Evolutionary conservation across 2,329 filamentous ascomycete species (phyloP).

Genomic region (Ilyonectria robusta): DNA sequence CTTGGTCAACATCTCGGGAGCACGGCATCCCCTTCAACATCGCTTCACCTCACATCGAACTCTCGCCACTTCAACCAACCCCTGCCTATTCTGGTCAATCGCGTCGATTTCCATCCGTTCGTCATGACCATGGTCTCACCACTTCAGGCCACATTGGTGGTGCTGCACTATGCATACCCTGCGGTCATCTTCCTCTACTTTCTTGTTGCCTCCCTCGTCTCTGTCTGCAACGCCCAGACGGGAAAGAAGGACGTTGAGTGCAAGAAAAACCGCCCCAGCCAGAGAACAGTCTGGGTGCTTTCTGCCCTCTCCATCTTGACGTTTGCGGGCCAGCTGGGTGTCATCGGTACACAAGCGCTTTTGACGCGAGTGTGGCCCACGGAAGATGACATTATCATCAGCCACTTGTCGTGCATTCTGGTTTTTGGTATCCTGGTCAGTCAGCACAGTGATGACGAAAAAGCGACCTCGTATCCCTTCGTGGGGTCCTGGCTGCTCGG

Average conservation of each 20-base stretch:
- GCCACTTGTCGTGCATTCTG: slow-evolving; percentile 72
- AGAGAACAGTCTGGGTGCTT: slow-evolving; percentile 55
- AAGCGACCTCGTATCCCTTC: slow-evolving; percentile 73
- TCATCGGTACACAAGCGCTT: slow-evolving; percentile 56
- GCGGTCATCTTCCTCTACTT: slow-evolving; percentile 68
- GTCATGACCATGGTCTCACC: slow-evolving; percentile 38
- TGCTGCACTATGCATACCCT: slow-evolving; percentile 46
- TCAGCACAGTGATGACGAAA: slow-evolving; percentile 64
- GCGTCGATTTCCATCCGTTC: slow-evolving; percentile 6
- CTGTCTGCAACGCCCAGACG: slow-evolving; percentile 68
- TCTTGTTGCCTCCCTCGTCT: slow-evolving; percentile 69
- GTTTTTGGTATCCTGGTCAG: slow-evolving; percentile 74
- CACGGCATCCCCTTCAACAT: neutral
- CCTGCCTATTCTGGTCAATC: slow-evolving; percentile 23
- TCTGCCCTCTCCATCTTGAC: slow-evolving; percentile 60
- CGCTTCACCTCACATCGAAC: neutral
- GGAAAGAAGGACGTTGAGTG: slow-evolving; percentile 44
- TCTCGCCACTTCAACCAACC: neutral
- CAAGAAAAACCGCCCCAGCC: slow-evolving; percentile 37
- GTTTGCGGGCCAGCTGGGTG: slow-evolving; percentile 63
- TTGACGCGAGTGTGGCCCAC: slow-evolving; percentile 56
- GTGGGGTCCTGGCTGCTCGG: slow-evolving; percentile 74
- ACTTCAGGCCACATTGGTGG: slow-evolving; percentile 36
- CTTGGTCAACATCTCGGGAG: neutral
- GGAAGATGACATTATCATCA: slow-evolving; percentile 67